A percentile compares a stretch with the other conserved stretches of the same genome.
Evolutionary conservation across 2,329 filamentous ascomycete species (phyloP).

Genomic region (Talaromyces amestolkiae): DNA sequence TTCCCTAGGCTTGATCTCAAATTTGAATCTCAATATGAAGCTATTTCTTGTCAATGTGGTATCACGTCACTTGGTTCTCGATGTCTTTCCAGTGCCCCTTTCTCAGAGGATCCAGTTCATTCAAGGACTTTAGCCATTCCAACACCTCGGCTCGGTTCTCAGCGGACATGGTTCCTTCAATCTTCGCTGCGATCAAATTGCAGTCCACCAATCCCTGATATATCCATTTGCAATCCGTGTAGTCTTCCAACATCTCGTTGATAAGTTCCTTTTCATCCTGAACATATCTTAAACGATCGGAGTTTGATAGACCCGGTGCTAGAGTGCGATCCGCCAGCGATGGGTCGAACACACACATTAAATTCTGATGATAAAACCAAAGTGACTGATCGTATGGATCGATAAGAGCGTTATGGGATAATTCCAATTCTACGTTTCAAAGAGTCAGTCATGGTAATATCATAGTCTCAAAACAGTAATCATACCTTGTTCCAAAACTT

Average conservation of each 20-base stretch:
- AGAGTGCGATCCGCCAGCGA: constrained; percentile 56
- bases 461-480: background rate
- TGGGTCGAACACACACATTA: constrained; percentile 67
- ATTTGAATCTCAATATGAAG: background rate
- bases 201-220: constrained; percentile 83
- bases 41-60: background rate
- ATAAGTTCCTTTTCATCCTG: constrained; percentile 71
- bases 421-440: constrained; percentile 61
- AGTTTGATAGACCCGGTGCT: constrained; percentile 59
- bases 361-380: constrained; percentile 94
- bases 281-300: constrained; percentile 66
- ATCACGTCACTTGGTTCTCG: constrained; percentile 38
- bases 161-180: constrained; percentile 47
- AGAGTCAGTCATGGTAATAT: background rate
- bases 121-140: constrained; percentile 64
- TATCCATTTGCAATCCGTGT: constrained; percentile 77
- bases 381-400: constrained; percentile 93
- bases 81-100: constrained; percentile 73
- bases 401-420: constrained; percentile 75
- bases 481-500: constrained; percentile 68
- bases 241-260: constrained; percentile 63
- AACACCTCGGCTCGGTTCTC: constrained; percentile 49
- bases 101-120: constrained; percentile 70
- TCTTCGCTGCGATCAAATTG: constrained; percentile 56
- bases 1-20: background rate